Evolutionary conservation across 2,329 filamentous ascomycete genomes (phyloP).

Genomic region (Trichoderma atrobrunneum): DNA sequence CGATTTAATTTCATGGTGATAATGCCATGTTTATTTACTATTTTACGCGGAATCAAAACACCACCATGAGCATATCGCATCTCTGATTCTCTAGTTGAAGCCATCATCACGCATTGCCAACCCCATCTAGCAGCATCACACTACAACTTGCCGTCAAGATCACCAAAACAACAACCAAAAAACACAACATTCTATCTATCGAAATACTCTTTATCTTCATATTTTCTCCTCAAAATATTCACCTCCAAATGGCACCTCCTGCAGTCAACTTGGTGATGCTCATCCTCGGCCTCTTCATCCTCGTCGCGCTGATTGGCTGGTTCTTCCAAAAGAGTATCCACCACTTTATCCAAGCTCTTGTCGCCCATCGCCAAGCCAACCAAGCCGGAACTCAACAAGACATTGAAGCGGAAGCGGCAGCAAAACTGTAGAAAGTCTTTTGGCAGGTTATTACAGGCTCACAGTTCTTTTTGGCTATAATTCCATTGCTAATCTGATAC

Average conservation of each 20-base stretch:
- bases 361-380: conserved; percentile 16
- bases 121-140: neutral
- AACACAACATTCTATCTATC: neutral
- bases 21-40: too few relatives aligned
- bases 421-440: neutral
- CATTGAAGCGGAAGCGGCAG: neutral
- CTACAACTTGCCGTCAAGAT: neutral
- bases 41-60: neutral
- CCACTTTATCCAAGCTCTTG: conserved; percentile 31
- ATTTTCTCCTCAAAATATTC: neutral
- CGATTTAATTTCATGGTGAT: neutral
- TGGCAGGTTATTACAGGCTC: neutral
- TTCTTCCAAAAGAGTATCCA: conserved; percentile 31
- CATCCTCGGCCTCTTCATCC: conserved; percentile 25
- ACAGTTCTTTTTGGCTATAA: neutral
- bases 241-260: conserved; percentile 29
- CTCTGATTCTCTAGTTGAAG: neutral
- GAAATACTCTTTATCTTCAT: neutral
- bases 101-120: neutral
- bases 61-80: too few relatives aligned
- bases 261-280: conserved; percentile 21
- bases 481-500: neutral
- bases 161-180: neutral
- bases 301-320: conserved; percentile 32
- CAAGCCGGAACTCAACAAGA: neutral